Conservation (phyloP, 345 rosid genomes). For the Kandelia obovata region DNA sequence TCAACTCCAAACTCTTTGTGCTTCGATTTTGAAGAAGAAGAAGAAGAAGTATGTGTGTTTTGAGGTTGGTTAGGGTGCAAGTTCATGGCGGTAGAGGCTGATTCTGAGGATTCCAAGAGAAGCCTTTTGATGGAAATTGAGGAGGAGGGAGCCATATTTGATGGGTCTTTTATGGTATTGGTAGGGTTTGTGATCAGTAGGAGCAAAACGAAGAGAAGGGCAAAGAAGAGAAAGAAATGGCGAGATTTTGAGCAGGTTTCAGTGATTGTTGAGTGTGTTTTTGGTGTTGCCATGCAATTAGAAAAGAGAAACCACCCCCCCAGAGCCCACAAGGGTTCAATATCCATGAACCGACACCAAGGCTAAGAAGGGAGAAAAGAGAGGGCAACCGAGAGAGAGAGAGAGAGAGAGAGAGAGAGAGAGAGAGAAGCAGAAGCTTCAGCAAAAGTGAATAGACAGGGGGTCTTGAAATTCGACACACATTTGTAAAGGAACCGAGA, state of each 20-base stretch:
- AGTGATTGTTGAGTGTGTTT: constrained; percentile 24
- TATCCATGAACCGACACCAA: constrained; percentile 91
- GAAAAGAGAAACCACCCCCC: constrained; percentile 76
- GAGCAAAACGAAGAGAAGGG: constrained; percentile 38
- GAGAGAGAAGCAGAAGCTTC: constrained; percentile 34
- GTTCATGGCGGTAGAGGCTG: constrained; percentile 38
- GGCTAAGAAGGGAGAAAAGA: constrained; percentile 26
- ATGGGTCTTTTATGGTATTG: constrained; percentile 12
- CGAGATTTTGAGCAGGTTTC: constrained; percentile 35
- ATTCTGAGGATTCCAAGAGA: constrained; percentile 40
- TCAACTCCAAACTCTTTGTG: constrained; percentile 41
- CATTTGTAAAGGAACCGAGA: constrained; percentile 41
- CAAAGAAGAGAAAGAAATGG: constrained; percentile 33
- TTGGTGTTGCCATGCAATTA: constrained; percentile 78
- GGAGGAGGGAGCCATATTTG: constrained; percentile 18
- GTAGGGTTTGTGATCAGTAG: constrained; percentile 26
- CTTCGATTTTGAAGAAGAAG: constrained; percentile 27
- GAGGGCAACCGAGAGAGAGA: constrained; percentile 19
- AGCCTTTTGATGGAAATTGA: constrained; percentile 38
- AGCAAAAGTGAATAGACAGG: constrained; percentile 44
- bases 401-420: constrained; percentile 7
- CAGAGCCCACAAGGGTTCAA: constrained; percentile 88
- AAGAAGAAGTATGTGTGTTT: constrained; percentile 10
- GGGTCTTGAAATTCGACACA: constrained; percentile 52
- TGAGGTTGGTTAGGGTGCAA: constrained; percentile 35